phyloP scores from a whole-genome alignment of 345 rosid species.

The Citrus sinensis region DNA sequence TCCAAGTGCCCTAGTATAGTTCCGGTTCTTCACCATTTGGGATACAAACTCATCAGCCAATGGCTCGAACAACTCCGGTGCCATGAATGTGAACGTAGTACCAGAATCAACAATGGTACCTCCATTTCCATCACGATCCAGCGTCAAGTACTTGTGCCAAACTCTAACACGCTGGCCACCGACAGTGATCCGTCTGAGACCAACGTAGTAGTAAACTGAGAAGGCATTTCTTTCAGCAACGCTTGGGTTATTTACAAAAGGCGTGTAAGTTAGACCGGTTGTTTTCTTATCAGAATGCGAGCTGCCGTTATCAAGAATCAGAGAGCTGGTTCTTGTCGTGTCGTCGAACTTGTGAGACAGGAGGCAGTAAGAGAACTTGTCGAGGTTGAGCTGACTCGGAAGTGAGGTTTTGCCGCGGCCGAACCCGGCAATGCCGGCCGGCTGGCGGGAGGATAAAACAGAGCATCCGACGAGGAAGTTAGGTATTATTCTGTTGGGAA shows the following conservation, averaged over 20 bases:
- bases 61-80: slow-evolving; percentile 22
- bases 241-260: slow-evolving; percentile 27
- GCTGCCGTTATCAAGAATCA: slow-evolving; percentile 20
- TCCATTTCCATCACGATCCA: slow-evolving; percentile 24
- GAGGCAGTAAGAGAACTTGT: slow-evolving; percentile 42
- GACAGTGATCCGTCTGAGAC: slow-evolving; percentile 29
- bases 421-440: slow-evolving; percentile 40
- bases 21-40: slow-evolving; percentile 23
- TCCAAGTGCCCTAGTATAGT: slow-evolving; percentile 12
- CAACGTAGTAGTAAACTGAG: slow-evolving; percentile 33
- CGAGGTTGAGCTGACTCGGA: slow-evolving; percentile 32
- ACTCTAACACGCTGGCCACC: slow-evolving; percentile 26
- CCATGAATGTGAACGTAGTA: slow-evolving; percentile 35
- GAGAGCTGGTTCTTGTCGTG: slow-evolving; percentile 12
- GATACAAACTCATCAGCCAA: slow-evolving; percentile 21
- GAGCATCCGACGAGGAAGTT: slow-evolving; percentile 45
- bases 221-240: slow-evolving; percentile 1
- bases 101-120: slow-evolving; percentile 42
- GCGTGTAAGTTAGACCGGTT: slow-evolving; percentile 25
- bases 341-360: slow-evolving; percentile 38
- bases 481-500: slow-evolving; percentile 6
- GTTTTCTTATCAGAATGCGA: slow-evolving; percentile 27
- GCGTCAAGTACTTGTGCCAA: slow-evolving; percentile 21
- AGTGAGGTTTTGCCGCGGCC: slow-evolving; percentile 36
- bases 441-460: slow-evolving; percentile 30